Evolutionary conservation across 208 protist genomes (phyloP), one percentile per base, ranked within the genome.

Genomic region (Trichomonas gallinae): DNA sequence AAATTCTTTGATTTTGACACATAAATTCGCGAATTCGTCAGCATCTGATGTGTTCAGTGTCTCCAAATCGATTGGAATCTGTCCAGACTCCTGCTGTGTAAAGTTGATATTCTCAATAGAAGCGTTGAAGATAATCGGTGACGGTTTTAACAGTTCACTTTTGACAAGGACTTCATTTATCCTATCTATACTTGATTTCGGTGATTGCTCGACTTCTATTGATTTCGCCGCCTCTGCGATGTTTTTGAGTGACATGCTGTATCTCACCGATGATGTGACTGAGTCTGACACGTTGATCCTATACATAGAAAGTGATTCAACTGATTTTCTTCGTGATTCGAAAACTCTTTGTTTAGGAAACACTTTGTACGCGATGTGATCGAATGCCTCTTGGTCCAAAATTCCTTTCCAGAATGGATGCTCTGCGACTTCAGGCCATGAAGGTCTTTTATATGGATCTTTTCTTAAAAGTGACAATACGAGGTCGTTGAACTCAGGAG

Each of bases 361-460:
- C 1, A 48, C 8, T 72, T 72, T 72, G 21, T 72, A 72, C 26
- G 58, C 58, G 26, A 72, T 72, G 11, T 21, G 11, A n/a, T 72
- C 58, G 26, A 72, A 72, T 4, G 58, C 11, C 26, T 72, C 58
- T 72, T 17, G 26, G 26, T 72, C 58, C 2, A 93, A 17, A 15
- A 10, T 34, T 23, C 44, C n/a, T 51, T 93, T 17, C 87, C 87
- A 93, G 46, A 93, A 93, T 51, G 87, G 87, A 93, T 93, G 87
- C 6, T 38, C 44, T 6, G 45, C 44, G 21, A 93, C 44, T 93
- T 93, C 87, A 34, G 42, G 23, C 87, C 87, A 93, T 34, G 40
- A 58, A 38, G 87, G 87, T 36, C 87, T 8, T 51, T 93, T 93
- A 31, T 93, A 93, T 93, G 87, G 87, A 93, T 93, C 31, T 51